These are phyloP conservation scores for Cyberlindnera nakhonratchasimensis DNA, from an alignment of 805 yeast species.

Conservation along the genomic window DNA sequence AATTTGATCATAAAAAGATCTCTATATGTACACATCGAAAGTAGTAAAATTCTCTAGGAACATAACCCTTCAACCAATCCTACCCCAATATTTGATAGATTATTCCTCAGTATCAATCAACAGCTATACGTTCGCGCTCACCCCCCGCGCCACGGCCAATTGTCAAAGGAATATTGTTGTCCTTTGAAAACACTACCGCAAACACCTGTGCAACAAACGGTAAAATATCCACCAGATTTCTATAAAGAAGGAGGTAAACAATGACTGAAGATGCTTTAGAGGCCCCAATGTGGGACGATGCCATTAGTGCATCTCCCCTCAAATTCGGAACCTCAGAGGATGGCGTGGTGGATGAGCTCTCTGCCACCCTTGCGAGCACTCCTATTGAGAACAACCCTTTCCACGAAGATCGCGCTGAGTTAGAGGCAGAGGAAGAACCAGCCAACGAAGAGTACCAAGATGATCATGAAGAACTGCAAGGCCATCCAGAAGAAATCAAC, in stretches of 20 bases:
- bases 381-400: slow-evolving; percentile 5
- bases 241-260: background rate
- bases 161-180: no score
- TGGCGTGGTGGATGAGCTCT: slow-evolving; percentile 20
- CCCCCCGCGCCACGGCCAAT: no score
- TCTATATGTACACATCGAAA: no score
- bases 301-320: slow-evolving; percentile 35
- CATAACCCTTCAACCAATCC: no score
- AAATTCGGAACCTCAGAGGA: slow-evolving; percentile 7
- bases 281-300: slow-evolving; percentile 63
- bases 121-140: no score
- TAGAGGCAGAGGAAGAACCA: background rate
- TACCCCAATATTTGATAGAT: no score
- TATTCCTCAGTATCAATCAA: no score
- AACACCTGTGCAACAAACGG: no score
- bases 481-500: slow-evolving; percentile 1
- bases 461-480: background rate
- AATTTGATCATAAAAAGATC: no score
- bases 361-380: slow-evolving; percentile 18
- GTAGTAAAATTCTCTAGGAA: no score
- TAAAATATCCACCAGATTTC: no score
- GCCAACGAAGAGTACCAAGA: slow-evolving; percentile 6
- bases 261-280: slow-evolving; percentile 42
- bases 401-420: slow-evolving; percentile 2
- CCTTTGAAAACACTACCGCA: no score